phyloP scores from a whole-genome alignment of 2,329 filamentous ascomycete species.

The Didymella pomorum region DNA sequence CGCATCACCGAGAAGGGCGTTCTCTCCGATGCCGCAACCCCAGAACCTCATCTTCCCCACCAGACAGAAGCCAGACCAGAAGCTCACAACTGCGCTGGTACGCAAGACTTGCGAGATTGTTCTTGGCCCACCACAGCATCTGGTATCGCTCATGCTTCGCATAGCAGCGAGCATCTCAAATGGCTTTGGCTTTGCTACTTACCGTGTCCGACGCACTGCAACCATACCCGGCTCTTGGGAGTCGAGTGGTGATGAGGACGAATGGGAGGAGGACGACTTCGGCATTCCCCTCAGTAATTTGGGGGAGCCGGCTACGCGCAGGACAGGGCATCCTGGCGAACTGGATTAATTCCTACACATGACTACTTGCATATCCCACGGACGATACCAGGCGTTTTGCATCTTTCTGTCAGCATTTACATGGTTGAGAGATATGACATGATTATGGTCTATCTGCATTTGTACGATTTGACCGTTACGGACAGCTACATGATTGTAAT shows the following conservation, averaged over 20 bases:
- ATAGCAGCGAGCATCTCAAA: conserved; percentile 78
- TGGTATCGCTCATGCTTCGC: conserved; percentile 79
- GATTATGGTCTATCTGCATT: conserved; percentile 20
- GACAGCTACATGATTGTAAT: conserved; percentile 33
- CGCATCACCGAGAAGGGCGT: conserved; percentile 64
- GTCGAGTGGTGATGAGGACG: conserved; percentile 63
- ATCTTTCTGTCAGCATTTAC: conserved; percentile 33
- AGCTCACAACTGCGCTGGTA: conserved; percentile 66
- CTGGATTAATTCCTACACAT: conserved; percentile 34
- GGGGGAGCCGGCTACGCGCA: conserved; percentile 31
- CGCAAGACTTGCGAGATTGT: conserved; percentile 80
- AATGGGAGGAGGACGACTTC: conserved; percentile 66
- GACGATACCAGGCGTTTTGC: conserved; percentile 33
- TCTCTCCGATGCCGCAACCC: conserved; percentile 73
- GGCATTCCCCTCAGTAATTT: conserved; percentile 56
- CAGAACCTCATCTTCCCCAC: conserved; percentile 70
- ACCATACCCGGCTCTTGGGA: conserved; percentile 63
- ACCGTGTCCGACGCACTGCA: conserved; percentile 40
- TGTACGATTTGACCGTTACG: conserved; percentile 25
- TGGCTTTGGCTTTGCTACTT: conserved; percentile 50
- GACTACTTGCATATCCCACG: conserved; percentile 25
- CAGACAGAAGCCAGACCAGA: conserved; percentile 48
- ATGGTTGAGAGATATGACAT: conserved; percentile 30
- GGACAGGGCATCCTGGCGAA: conserved; percentile 37
- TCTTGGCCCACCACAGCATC: conserved; percentile 79